Evolutionary conservation across 1,139 yeast genomes (phyloP), one percentile per base, ranked within the genome.

Genomic region (Blastobotrys serpentis): DNA sequence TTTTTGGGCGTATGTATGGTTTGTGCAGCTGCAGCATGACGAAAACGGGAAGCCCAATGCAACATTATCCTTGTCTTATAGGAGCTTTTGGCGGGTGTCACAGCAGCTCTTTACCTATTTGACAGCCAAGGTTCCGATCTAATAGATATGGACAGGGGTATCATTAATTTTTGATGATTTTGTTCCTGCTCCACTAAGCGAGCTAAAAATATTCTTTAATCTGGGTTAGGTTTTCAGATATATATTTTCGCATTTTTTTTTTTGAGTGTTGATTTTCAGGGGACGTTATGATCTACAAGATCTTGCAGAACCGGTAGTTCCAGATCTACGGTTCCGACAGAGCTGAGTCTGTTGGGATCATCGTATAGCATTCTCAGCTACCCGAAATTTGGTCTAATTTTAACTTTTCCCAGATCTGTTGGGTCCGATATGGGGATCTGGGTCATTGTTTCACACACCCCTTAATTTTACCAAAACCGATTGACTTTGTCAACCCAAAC

Each of bases 21-120:
- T 25, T 25, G 40, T 36, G 40, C 40, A 8, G 7, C 22, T 36
- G 40, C 40, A 36, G 19, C 14, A 36, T 36, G 40, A 36, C 40
- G 40, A 36, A 36, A 8, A 36, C 8, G 40, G 40, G 22, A 3
- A 18, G 13, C 32, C 4, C 32, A 7, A 29, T 29, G 13, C 13
- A 7, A 29, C 25, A 17, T 36, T 5, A 36, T 18, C 40, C 40
- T 36, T 36, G 40, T 36, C 25, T 36, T 33, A 14, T 3, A 4
- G 7, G n/a, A 7, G 37, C 22, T 6, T 33, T 17, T 18, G 40
- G 40, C 40, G 25, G 22, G 25, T 36, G 40, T 19, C 23, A 36
- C n/a, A n/a, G 25, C 4, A 23, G 10, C 26, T n/a, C n/a, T n/a
- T n/a, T n/a, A n/a, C n/a, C n/a, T n/a, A n/a, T n/a, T 23, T 23